phyloP scores from a whole-genome alignment of 2,329 filamentous ascomycete genomes.

The Thelonectria olida region DNA sequence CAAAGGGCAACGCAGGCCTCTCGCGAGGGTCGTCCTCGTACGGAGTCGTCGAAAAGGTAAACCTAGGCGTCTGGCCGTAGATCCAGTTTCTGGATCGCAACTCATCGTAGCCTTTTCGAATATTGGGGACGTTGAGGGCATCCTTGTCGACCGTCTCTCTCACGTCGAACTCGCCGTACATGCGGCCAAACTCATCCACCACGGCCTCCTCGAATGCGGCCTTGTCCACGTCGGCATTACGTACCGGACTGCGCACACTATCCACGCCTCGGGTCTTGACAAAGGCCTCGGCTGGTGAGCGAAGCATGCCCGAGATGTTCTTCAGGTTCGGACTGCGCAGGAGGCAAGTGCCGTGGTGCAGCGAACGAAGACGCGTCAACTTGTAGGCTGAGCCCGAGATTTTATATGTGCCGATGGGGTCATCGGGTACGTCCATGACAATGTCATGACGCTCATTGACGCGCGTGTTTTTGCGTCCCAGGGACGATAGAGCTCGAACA shows the following conservation, averaged over 20 bases:
- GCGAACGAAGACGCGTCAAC: constrained; percentile 78
- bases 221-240: constrained; percentile 73
- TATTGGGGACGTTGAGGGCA: constrained; percentile 55
- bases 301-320: constrained; percentile 74
- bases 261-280: constrained; percentile 88
- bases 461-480: constrained; percentile 67
- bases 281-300: constrained; percentile 79
- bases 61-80: constrained; percentile 86
- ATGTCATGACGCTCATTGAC: constrained; percentile 97
- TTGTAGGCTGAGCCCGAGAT: constrained; percentile 97
- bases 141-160: constrained; percentile 58
- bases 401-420: constrained; percentile 65
- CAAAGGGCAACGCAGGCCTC: constrained; percentile 59
- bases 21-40: constrained; percentile 66
- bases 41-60: constrained; percentile 73
- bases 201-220: constrained; percentile 64
- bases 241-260: constrained; percentile 86
- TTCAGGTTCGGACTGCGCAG: constrained; percentile 79
- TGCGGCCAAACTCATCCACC: constrained; percentile 68
- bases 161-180: constrained; percentile 66
- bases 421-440: constrained; percentile 66
- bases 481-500: constrained; percentile 75
- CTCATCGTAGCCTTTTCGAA: constrained; percentile 53
- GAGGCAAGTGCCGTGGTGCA: constrained; percentile 95
- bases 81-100: constrained; percentile 75